Evolutionary conservation across 176 grass and related monocot species (phyloP).

Genomic region (Carex cristatella): DNA sequence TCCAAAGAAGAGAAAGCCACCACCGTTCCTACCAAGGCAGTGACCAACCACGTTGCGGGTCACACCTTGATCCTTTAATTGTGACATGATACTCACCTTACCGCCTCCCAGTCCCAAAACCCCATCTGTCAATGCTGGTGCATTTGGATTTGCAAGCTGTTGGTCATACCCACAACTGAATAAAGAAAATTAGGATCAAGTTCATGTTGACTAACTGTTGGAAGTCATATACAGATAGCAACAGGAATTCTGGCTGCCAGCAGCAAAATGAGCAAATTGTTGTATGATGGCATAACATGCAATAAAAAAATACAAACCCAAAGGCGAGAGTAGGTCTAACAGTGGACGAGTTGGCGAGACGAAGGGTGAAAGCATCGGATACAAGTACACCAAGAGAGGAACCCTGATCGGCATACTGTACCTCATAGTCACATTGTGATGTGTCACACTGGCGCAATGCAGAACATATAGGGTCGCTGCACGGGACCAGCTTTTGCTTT

Average conservation of each 20-base stretch:
- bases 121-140: slow-evolving; percentile 53
- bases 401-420: slow-evolving; percentile 74
- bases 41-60: slow-evolving; percentile 90
- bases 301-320: slow-evolving; percentile 37
- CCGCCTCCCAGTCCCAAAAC: slow-evolving; percentile 77
- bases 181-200: neutral
- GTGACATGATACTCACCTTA: slow-evolving; percentile 68
- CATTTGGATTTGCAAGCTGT: slow-evolving; percentile 28
- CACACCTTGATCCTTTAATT: slow-evolving; percentile 73
- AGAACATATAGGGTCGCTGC: slow-evolving; percentile 55
- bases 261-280: neutral
- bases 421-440: slow-evolving; percentile 67
- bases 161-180: slow-evolving; percentile 91
- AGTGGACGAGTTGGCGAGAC: slow-evolving; percentile 54
- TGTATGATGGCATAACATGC: neutral
- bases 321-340: slow-evolving; percentile 59
- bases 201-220: neutral
- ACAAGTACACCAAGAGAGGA: slow-evolving; percentile 77
- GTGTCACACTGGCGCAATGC: slow-evolving; percentile 42
- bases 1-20: slow-evolving; percentile 94
- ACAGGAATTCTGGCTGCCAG: neutral
- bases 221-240: neutral
- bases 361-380: slow-evolving; percentile 43
- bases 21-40: slow-evolving; percentile 66
- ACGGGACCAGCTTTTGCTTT: slow-evolving; percentile 47